Conservation (phyloP, 768 basidiomycete species). For the Amanita subjunquillea region DNA sequence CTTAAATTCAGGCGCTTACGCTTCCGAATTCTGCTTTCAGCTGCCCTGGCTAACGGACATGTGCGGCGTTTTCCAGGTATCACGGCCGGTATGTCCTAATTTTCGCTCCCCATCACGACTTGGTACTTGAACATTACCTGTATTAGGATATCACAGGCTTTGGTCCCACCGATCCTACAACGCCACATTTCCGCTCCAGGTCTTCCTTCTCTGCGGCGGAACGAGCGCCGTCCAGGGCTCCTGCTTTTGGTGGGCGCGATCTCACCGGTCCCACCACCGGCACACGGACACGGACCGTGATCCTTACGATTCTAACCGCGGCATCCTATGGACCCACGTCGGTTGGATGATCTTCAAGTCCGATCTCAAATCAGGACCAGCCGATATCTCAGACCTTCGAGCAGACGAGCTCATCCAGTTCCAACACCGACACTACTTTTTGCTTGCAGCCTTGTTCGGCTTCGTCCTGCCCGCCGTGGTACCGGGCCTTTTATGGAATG, state of each 20-base stretch:
- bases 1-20: neutral
- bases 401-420: slow-evolving; percentile 62
- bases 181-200: slow-evolving; percentile 60
- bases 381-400: slow-evolving; percentile 64
- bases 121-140: neutral
- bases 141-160: slow-evolving; percentile 66
- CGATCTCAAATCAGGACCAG: slow-evolving; percentile 55
- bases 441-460: slow-evolving; percentile 56
- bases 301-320: slow-evolving; percentile 74
- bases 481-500: slow-evolving; percentile 63
- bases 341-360: slow-evolving; percentile 84
- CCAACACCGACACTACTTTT: slow-evolving; percentile 70
- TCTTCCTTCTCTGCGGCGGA: slow-evolving; percentile 62
- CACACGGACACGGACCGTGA: slow-evolving; percentile 82
- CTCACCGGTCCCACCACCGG: slow-evolving; percentile 77
- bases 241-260: slow-evolving; percentile 80
- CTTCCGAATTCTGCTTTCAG: slow-evolving; percentile 5
- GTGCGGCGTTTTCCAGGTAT: slow-evolving; percentile 25
- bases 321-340: slow-evolving; percentile 70
- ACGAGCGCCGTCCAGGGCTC: slow-evolving; percentile 82
- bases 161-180: slow-evolving; percentile 85
- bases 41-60: slow-evolving; percentile 1
- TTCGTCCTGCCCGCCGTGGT: slow-evolving; percentile 57
- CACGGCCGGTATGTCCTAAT: slow-evolving; percentile 29
- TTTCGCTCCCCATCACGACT: neutral